Percentiles rank a stretch among this genome's conserved stretches.
These are phyloP conservation scores for Phytophthora idaei DNA, from an alignment of 352 stramenopile species.

Conservation along the genomic window DNA sequence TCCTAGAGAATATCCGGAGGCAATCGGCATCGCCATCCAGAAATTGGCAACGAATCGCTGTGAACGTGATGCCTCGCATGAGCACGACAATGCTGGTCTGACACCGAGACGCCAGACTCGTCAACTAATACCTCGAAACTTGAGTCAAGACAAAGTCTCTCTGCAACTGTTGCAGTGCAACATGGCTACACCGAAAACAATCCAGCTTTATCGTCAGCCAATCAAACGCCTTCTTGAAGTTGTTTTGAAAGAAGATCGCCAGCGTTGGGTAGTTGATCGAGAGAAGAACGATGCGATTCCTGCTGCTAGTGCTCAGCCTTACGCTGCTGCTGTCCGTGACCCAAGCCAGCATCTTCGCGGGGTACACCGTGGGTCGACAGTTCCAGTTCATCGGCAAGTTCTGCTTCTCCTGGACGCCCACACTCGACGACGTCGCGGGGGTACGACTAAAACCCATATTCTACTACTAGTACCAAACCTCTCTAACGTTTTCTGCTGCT, in stretches of 20 bases:
- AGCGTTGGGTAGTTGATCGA: not conserved
- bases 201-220: constrained; percentile 11
- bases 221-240: constrained; percentile 33
- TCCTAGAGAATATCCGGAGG: constrained; percentile 16
- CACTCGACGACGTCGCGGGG: constrained; percentile 61
- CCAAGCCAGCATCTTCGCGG: constrained; percentile 52
- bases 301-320: constrained; percentile 23
- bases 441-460: constrained; percentile 30
- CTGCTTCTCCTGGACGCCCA: constrained; percentile 74
- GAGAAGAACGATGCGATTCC: constrained; percentile 14
- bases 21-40: not conserved
- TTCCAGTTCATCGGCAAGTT: constrained; percentile 87
- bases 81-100: constrained; percentile 1
- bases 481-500: not conserved
- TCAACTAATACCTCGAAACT: not conserved
- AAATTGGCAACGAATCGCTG: constrained; percentile 6
- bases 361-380: constrained; percentile 69
- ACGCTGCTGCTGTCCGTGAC: not conserved
- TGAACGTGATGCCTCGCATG: not conserved
- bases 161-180: not conserved
- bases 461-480: not conserved
- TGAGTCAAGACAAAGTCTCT: not conserved
- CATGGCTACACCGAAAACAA: constrained; percentile 16
- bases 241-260: constrained; percentile 31
- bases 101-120: constrained; percentile 8